These are phyloP conservation scores for Sclerotinia minor DNA, from an alignment of 2,329 filamentous ascomycete species.

Conservation along the genomic window DNA sequence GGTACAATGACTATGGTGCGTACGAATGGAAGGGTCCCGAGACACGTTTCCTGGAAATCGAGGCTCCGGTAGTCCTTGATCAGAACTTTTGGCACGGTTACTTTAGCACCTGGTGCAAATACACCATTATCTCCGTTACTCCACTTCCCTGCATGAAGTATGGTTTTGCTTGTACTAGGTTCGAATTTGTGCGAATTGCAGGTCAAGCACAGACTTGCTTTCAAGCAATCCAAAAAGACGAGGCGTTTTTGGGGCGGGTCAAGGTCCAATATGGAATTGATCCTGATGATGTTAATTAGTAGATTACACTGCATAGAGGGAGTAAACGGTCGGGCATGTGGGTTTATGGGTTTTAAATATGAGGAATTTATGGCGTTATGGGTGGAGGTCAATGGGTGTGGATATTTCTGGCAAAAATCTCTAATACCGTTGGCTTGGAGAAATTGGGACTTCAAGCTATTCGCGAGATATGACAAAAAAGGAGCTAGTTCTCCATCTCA, in stretches of 20 bases:
- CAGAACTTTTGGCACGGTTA: slow-evolving; percentile 6
- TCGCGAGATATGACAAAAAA: background rate
- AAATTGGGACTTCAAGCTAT: background rate
- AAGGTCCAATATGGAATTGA: background rate
- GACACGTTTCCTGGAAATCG: slow-evolving; percentile 20
- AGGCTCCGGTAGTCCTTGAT: background rate
- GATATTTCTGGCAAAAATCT: background rate
- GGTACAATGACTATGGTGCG: slow-evolving; percentile 23
- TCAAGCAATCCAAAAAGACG: slow-evolving; percentile 13
- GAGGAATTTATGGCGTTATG: background rate
- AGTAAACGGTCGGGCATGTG: background rate
- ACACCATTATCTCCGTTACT: background rate
- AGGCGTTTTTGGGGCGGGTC: background rate
- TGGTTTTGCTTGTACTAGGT: background rate
- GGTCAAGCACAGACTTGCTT: slow-evolving; percentile 14
- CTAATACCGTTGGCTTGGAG: background rate
- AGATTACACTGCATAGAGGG: fast-evolving
- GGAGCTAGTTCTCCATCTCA: background rate
- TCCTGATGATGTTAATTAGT: background rate
- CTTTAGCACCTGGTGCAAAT: slow-evolving; percentile 15
- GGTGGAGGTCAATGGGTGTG: too few species aligned
- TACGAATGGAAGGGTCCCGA: slow-evolving; percentile 13
- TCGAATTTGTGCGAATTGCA: background rate
- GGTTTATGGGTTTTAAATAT: too few species aligned
- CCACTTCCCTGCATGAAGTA: background rate